Conservation (phyloP, 2,329 filamentous ascomycete species). For the Penicillium sp. region DNA sequence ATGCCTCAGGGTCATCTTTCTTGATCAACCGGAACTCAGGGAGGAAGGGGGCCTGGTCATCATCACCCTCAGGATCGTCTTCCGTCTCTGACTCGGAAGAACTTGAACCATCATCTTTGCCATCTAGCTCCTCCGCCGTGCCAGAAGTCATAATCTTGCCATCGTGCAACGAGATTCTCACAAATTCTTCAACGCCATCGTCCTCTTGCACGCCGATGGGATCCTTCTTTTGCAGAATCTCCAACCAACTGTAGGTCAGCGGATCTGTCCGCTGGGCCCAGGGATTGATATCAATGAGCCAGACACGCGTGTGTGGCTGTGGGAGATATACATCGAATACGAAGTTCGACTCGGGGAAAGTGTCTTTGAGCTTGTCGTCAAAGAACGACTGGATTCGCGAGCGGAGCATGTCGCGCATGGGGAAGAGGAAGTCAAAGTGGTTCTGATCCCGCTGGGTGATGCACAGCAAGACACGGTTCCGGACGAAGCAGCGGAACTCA, state of each 20-base stretch:
- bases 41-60: slow-evolving; percentile 53
- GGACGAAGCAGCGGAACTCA: slow-evolving; percentile 95
- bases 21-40: slow-evolving; percentile 82
- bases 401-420: slow-evolving; percentile 66
- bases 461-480: slow-evolving; percentile 74
- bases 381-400: slow-evolving; percentile 77
- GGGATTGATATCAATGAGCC: slow-evolving; percentile 91
- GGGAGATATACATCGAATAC: slow-evolving; percentile 93
- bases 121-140: slow-evolving; percentile 26
- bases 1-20: slow-evolving; percentile 83
- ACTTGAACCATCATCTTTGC: slow-evolving; percentile 32
- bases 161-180: slow-evolving; percentile 37
- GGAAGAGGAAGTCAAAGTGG: slow-evolving; percentile 79
- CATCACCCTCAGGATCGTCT: slow-evolving; percentile 55
- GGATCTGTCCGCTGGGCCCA: slow-evolving; percentile 91
- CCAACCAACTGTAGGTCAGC: slow-evolving; percentile 84
- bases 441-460: slow-evolving; percentile 89
- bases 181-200: slow-evolving; percentile 32
- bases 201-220: slow-evolving; percentile 40
- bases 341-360: slow-evolving; percentile 82
- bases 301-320: slow-evolving; percentile 69
- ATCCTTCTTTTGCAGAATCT: slow-evolving; percentile 71
- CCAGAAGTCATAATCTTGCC: slow-evolving; percentile 17
- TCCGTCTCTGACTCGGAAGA: slow-evolving; percentile 34
- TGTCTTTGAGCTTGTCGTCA: slow-evolving; percentile 68